Base-by-base conservation (phyloP, 129 eudicot species). In the Smallanthus sonchifolius region DNA sequence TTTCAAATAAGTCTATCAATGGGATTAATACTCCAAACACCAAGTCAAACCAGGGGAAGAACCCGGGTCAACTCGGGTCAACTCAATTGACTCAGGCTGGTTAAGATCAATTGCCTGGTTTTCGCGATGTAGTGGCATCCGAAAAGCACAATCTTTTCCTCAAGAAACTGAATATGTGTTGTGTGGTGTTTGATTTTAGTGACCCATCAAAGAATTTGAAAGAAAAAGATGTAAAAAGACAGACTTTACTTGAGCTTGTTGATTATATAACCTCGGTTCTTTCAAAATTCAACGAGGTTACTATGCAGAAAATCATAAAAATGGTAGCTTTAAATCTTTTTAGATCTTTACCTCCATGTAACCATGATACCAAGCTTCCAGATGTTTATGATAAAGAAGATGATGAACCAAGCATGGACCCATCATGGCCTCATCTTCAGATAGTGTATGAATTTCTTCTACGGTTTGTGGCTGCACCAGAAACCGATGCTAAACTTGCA, bases 401-500 rank as follows among this genome's bases (percentile, higher is more conserved):
- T 6, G 95, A 86, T 24, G 91, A 88, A 75, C 91, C 86, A 2
- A 77, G 78, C 32, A 76, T 81, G 86, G 95, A 86, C 60, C 91
- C 88, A 2, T 73, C 95, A 1, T 88, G 95, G 95, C 87, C 91
- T 39, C 95, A 88, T 81, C 88, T 88, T 68, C 95, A 88, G 43
- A 77, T 86, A 34, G 95, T 88, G 6, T 88, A 88, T 43, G 95
- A 88, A 62, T 83, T 88, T 71, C 85, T 88, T 45, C 73, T 88
- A 14, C 56, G 95, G 63, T 88, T 88, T 34, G 88, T 88, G 36
- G 82, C 90, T 59, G 84, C 95, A 4, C 39, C 88, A 1, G 95
- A 88, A 59, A 88, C 88, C 0, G 89, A 85, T 20, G 89, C 89
- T 52, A 85, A 85, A 61, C 83, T 85, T 54, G 89, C 89, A 8